phyloP scores from a whole-genome alignment of 106 monocot species.

The Allium sativum region DNA sequence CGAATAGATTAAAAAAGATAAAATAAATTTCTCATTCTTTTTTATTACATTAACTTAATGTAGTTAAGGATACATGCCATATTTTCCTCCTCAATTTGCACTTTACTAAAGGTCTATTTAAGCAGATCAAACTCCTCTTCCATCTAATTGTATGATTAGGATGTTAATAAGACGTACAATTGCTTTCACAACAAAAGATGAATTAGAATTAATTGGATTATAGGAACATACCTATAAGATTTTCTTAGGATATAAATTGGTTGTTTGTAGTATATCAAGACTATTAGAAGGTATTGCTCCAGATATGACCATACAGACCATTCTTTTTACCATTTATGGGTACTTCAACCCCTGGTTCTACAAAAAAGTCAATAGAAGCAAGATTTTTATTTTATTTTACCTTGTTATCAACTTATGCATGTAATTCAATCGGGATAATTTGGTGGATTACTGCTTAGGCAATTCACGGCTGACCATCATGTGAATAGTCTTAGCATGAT shows the following conservation, averaged over 20 bases:
- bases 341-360: slow-evolving; percentile 70
- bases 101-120: slow-evolving; percentile 32
- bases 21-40: no score
- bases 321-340: slow-evolving; percentile 71
- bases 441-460: no score
- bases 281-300: slow-evolving; percentile 41
- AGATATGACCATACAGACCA: slow-evolving; percentile 86
- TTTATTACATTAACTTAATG: background rate
- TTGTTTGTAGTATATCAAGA: slow-evolving; percentile 84
- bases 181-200: background rate
- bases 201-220: background rate
- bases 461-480: no score
- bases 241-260: slow-evolving; percentile 32
- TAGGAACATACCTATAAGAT: slow-evolving; percentile 29
- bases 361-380: background rate
- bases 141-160: slow-evolving; percentile 32
- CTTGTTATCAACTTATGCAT: no score
- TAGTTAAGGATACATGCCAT: slow-evolving; percentile 73
- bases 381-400: no score
- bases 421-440: no score
- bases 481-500: no score
- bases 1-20: no score
- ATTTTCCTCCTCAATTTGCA: slow-evolving; percentile 37
- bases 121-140: slow-evolving; percentile 68
- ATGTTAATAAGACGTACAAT: background rate